Base-by-base conservation (phyloP, 2,329 filamentous ascomycete genomes). In the Ophiostoma pallidulum region DNA sequence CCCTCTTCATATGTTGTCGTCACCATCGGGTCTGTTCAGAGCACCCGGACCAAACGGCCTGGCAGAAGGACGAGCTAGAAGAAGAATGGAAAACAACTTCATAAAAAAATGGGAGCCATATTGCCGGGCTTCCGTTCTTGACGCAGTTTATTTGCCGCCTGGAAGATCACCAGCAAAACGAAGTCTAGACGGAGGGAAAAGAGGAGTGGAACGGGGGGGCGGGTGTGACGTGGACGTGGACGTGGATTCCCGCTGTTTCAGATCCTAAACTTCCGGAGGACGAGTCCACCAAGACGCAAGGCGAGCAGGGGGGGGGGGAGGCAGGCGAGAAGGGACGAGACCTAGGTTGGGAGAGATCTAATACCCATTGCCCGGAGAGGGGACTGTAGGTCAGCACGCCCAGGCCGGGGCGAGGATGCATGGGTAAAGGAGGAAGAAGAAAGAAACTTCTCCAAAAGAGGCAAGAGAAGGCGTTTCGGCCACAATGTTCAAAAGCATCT, bases 241-340 rank as follows among this genome's bases (percentile, higher is more conserved):
- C 19, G 39, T 24, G 2, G 20, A 46, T 40, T 13, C 31, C 22
- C 53, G 29, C 50, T 36, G 32, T 40, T 48, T 40, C 33, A 42
- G 49, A 50, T 50, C 26, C 40, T 46, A 51, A 46, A 48, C 49
- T 31, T 26, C 31, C 29, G 22, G 41, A 26, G 35, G 20, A 14
- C 9, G 36, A 16, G n/a, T n/a, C n/a, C 42, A 36, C 20, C 26
- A 37, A 3, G 16, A 19, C 6, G 26, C 33, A 28, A 28, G 24
- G 14, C 18, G 40, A 32, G 32, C 12, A 32, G 19, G 13, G 20
- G 16, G n/a, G 10, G 16, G 19, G 19, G 22, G 16, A n/a, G n/a
- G n/a, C n/a, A n/a, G 6, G 5, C 24, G 24, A 28, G 24, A 28
- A 10, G 10, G 24, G 10, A 6, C 24, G 6, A 28, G 24, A 28